phyloP scores from a whole-genome alignment of 2,329 filamentous ascomycete species.

The Ascochyta clinopodiicola region DNA sequence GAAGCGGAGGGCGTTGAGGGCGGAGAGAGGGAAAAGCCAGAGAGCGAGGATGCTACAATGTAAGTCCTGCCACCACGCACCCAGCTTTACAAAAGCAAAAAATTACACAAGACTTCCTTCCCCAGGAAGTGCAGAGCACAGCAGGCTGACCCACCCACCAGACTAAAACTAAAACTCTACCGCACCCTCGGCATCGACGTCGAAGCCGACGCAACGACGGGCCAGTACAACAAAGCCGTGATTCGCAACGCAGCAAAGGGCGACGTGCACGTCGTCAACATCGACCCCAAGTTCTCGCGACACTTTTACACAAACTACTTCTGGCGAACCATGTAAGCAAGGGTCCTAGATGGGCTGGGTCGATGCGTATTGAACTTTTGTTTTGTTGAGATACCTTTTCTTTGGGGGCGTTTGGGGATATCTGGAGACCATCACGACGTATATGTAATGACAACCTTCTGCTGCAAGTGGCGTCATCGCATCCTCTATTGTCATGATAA shows the following conservation, averaged over 20 bases:
- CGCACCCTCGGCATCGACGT: constrained; percentile 89
- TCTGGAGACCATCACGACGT: background rate
- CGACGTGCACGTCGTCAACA: constrained; percentile 92
- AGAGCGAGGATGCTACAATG: constrained; percentile 57
- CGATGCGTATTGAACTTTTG: background rate
- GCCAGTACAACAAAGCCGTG: constrained; percentile 84
- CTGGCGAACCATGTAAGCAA: constrained; percentile 81
- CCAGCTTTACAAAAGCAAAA: too few relatives aligned
- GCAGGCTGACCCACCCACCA: constrained; percentile 31
- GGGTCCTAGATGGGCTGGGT: background rate
- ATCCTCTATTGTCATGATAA: background rate
- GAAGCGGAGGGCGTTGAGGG: constrained; percentile 89
- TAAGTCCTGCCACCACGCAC: constrained; percentile 36
- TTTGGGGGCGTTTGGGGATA: background rate
- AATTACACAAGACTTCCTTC: too few relatives aligned
- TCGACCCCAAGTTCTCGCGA: constrained; percentile 88
- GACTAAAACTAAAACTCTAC: constrained; percentile 86
- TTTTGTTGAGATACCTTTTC: background rate
- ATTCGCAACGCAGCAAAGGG: constrained; percentile 85
- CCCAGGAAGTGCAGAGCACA: too few relatives aligned
- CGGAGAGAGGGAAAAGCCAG: constrained; percentile 58
- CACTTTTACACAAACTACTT: constrained; percentile 97
- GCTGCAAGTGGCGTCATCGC: background rate
- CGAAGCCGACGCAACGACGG: constrained; percentile 73
- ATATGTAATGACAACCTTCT: background rate